Evolutionary conservation across 768 basidiomycete species (phyloP).

Genomic region (Amanita fuliginea): DNA sequence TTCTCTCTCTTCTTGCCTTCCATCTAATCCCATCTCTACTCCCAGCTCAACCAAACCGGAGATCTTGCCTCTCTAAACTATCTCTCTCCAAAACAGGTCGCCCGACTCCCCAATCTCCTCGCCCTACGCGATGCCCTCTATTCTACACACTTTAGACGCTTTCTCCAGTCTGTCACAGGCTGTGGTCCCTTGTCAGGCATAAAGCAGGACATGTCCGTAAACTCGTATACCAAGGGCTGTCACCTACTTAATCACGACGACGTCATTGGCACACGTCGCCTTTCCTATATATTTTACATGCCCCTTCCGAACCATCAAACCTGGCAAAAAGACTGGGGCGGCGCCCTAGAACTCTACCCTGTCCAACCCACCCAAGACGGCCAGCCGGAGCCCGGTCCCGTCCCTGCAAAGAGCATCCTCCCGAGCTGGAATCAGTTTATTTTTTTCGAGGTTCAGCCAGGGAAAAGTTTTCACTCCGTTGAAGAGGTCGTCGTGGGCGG

Average conservation of each 20-base stretch:
- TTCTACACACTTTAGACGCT: constrained; percentile 68
- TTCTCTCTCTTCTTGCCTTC: not conserved
- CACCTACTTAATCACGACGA: constrained; percentile 98
- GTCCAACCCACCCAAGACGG: constrained; percentile 48
- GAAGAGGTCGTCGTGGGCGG: constrained; percentile 90
- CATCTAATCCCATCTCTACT: constrained; percentile 5
- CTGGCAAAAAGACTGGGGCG: constrained; percentile 89
- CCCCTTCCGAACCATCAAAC: constrained; percentile 61
- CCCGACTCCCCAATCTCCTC: constrained; percentile 71
- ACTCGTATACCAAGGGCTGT: constrained; percentile 83
- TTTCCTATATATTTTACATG: constrained; percentile 97
- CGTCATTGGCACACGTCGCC: constrained; percentile 87
- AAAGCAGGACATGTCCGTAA: constrained; percentile 94
- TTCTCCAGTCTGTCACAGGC: constrained; percentile 79
- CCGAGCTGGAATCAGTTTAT: constrained; percentile 88
- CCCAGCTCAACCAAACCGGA: constrained; percentile 91
- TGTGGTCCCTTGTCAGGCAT: constrained; percentile 85
- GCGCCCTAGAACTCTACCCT: constrained; percentile 90
- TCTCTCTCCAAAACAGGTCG: constrained; percentile 66
- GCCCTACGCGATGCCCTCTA: constrained; percentile 87
- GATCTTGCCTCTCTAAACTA: constrained; percentile 91
- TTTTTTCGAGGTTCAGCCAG: constrained; percentile 90
- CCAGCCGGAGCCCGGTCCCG: constrained; percentile 53
- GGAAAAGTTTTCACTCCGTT: constrained; percentile 91
- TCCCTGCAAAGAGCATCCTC: constrained; percentile 57